Conservation (phyloP, 2,329 filamentous ascomycete genomes). For the Geosmithia putterillii region DNA sequence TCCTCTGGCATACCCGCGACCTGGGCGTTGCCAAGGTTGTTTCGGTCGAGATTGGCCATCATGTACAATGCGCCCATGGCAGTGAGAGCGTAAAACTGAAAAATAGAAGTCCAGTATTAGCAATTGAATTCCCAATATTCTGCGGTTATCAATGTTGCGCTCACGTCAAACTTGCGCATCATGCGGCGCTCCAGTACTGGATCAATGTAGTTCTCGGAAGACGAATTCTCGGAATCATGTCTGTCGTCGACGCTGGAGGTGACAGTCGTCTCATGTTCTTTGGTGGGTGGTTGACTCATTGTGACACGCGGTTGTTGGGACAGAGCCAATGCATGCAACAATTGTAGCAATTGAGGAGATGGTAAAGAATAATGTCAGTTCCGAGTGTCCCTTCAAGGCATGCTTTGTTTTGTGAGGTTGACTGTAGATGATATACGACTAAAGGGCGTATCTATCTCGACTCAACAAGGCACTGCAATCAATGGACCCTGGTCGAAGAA, state of each 20-base stretch:
- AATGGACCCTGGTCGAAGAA: no score
- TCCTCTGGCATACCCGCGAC: conserved; percentile 16
- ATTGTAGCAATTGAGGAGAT: neutral
- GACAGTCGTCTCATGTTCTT: neutral
- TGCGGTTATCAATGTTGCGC: neutral
- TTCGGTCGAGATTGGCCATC: conserved; percentile 17
- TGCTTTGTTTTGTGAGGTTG: no score
- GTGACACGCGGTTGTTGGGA: neutral
- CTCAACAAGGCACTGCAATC: no score
- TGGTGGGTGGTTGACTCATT: neutral
- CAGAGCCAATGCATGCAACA: neutral
- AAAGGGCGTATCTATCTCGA: no score
- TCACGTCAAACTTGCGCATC: conserved; percentile 13
- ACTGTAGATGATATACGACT: no score
- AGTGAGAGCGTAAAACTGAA: conserved; percentile 5
- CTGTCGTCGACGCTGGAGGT: neutral
- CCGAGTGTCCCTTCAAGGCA: neutral
- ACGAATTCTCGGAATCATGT: neutral
- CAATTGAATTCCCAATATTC: neutral
- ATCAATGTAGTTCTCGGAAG: conserved; percentile 4
- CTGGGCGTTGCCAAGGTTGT: conserved; percentile 15
- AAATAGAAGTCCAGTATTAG: neutral
- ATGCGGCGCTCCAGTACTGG: conserved; percentile 8
- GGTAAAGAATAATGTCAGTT: neutral
- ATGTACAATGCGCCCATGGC: conserved; percentile 15